Percentiles rank a stretch among this genome's conserved stretches.
These are phyloP conservation scores for Boletus sp. DNA, from an alignment of 768 basidiomycete genomes.

Conservation along the genomic window DNA sequence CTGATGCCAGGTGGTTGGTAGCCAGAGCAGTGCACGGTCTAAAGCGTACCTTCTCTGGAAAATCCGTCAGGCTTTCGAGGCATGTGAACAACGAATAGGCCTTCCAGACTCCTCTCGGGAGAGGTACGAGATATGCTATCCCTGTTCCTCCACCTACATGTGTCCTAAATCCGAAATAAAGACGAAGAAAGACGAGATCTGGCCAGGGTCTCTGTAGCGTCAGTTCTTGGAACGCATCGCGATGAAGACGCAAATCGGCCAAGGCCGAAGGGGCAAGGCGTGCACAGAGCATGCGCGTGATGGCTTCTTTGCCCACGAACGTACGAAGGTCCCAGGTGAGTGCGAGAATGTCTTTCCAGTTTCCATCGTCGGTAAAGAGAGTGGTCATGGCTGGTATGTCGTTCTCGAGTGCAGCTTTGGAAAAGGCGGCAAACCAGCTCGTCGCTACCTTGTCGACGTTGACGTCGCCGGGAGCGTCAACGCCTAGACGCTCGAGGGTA, in stretches of 20 bases:
- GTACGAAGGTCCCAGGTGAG: slow-evolving; percentile 52
- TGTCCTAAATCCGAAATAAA: slow-evolving; percentile 50
- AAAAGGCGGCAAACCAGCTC: slow-evolving; percentile 30
- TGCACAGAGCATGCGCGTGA: slow-evolving; percentile 35
- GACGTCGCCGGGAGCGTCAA: slow-evolving; percentile 18
- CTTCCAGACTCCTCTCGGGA: slow-evolving; percentile 45
- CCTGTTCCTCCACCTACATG: slow-evolving; percentile 45
- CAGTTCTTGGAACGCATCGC: slow-evolving; percentile 11
- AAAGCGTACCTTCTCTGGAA: slow-evolving; percentile 39
- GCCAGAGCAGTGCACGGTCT: neutral
- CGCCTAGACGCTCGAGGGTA: slow-evolving; percentile 28
- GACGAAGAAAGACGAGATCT: slow-evolving; percentile 55
- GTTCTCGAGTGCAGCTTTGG: slow-evolving; percentile 8
- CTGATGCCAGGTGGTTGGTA: neutral
- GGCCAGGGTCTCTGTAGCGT: slow-evolving; percentile 39
- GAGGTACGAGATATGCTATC: slow-evolving; percentile 52
- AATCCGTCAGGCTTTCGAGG: slow-evolving; percentile 49
- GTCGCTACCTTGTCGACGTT: slow-evolving; percentile 23
- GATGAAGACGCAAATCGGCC: slow-evolving; percentile 22
- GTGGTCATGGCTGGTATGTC: slow-evolving; percentile 19
- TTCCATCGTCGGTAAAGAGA: slow-evolving; percentile 32
- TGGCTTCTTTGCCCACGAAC: slow-evolving; percentile 33
- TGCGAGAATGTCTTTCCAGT: slow-evolving; percentile 48
- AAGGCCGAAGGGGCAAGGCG: slow-evolving; percentile 24
- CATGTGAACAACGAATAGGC: slow-evolving; percentile 54